These are phyloP conservation scores for Phytophthora niederhauseri DNA, from an alignment of 352 stramenopile species.

Conservation along the genomic window DNA sequence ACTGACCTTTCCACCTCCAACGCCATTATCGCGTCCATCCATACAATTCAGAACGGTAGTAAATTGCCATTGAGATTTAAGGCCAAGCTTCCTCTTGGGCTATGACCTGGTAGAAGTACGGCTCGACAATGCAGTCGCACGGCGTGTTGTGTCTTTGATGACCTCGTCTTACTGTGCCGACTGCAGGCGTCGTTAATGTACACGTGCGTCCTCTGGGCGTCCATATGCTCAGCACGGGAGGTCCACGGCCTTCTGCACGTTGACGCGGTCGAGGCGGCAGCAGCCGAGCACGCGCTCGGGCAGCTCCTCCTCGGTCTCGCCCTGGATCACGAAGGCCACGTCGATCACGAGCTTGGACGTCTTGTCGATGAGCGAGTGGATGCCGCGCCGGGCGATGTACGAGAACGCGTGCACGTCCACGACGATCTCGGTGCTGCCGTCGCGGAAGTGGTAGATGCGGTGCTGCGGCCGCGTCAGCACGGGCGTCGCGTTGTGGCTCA, in stretches of 20 bases:
- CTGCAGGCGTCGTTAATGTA: slow-evolving; percentile 16
- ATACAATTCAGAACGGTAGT: background rate
- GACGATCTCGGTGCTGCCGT: slow-evolving; percentile 74
- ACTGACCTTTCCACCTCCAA: slow-evolving; percentile 69
- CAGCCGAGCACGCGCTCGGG: slow-evolving; percentile 88
- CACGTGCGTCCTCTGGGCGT: slow-evolving; percentile 3
- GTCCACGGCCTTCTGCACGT: slow-evolving; percentile 66
- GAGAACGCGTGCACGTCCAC: slow-evolving; percentile 86
- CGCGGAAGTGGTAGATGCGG: slow-evolving; percentile 79
- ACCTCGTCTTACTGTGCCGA: background rate
- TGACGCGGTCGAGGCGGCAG: slow-evolving; percentile 76
- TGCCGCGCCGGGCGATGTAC: slow-evolving; percentile 82
- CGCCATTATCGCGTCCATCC: slow-evolving; percentile 3
- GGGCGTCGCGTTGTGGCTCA: slow-evolving; percentile 82
- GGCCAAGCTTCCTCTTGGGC: background rate
- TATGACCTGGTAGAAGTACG: background rate
- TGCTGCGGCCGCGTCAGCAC: slow-evolving; percentile 87
- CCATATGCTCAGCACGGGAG: slow-evolving; percentile 40
- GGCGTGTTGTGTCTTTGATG: background rate
- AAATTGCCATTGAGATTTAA: background rate
- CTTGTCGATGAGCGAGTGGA: slow-evolving; percentile 83
- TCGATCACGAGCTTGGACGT: slow-evolving; percentile 85
- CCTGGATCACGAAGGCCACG: slow-evolving; percentile 87
- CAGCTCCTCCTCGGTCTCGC: slow-evolving; percentile 87
- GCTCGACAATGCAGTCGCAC: background rate